Conservation (phyloP, 2,329 filamentous ascomycete genomes). For the Cryphonectria japonica region DNA sequence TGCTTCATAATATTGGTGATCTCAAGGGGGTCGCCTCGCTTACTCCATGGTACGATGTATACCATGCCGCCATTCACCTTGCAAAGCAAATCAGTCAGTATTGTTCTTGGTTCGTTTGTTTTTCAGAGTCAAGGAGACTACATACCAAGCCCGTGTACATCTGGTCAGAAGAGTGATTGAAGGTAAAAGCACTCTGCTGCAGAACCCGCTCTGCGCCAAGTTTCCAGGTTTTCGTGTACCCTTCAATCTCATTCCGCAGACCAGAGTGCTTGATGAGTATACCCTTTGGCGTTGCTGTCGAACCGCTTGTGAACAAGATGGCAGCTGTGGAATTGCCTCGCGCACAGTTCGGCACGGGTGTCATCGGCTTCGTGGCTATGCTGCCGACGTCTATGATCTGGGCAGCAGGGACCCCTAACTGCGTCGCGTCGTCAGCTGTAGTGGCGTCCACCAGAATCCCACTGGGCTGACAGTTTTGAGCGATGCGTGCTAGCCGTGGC, state of each 20-base stretch:
- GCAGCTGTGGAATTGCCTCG: constrained; percentile 26
- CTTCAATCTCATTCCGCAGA: constrained; percentile 32
- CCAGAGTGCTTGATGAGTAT: constrained; percentile 34
- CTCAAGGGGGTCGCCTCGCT: neutral
- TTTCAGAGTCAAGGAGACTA: neutral
- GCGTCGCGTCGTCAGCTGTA: neutral
- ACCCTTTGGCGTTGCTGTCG: constrained; percentile 44
- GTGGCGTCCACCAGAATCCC: neutral
- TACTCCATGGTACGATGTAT: neutral
- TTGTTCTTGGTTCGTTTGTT: neutral
- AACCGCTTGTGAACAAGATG: constrained; percentile 42
- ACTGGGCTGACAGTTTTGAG: constrained; percentile 12
- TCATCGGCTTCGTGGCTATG: neutral
- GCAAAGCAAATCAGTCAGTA: neutral
- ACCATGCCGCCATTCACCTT: neutral
- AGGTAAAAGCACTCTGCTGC: constrained; percentile 43
- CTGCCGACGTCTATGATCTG: neutral
- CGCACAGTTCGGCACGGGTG: neutral
- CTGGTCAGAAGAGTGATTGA: neutral
- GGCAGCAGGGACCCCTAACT: neutral
- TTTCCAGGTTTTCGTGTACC: constrained; percentile 28
- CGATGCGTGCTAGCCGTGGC: constrained; percentile 38
- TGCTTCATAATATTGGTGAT: neutral
- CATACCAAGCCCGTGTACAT: neutral
- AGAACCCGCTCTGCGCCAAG: constrained; percentile 35